Base-by-base conservation (phyloP, 2,329 filamentous ascomycete genomes). In the Reticulascus tulasneorum region DNA sequence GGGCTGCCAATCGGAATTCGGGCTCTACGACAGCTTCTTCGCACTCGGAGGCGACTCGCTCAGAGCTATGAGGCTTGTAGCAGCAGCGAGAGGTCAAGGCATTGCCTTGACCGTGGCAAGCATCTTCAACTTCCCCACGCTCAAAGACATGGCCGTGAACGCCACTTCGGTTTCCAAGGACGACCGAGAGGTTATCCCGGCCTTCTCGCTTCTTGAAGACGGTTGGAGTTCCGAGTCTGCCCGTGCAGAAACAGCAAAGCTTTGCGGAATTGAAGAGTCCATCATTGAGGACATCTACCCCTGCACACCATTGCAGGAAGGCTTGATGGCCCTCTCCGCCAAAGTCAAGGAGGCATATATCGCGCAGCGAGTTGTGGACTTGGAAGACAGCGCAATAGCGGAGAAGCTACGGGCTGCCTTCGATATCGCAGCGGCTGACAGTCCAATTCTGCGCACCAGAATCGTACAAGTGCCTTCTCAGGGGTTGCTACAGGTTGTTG, bases 221-320 rank as follows among this genome's bases (percentile, higher is more conserved):
- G 47, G 50, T 7, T 67, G 65, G 60, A 42, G 50, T 0, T 40
- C 48, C 10, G 49, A 59, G 12, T 44, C 47, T 4, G 66, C 66
- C 3, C 50, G 55, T 12, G 35, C 40, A 0, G 64, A 69, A 11
- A 61, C 60, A 9, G 61, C 66, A 6, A 47, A 44, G n/a, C 53
- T 67, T 7, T 73, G 70, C 41, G 54, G 47, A 4, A 47, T 69
- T 9, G 50, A 54, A 2, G 38, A 49, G 7, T 55, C 53, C 0
- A 33, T 23, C 1, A 53, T 75, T 5, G 67, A 74, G 31, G 73
- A 79, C 39, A 51, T 73, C 0, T 78, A 75, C 35, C 73, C 73
- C 2, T 75, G 71, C 53, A 73, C 71, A 0, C 66, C 72, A 1
- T 55, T 75, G 2, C 74, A 79, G 40, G 72, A 75, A 47, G 71